phyloP scores from a whole-genome alignment of 176 grass and related monocot genomes.

The Cymbopogon citratus region DNA sequence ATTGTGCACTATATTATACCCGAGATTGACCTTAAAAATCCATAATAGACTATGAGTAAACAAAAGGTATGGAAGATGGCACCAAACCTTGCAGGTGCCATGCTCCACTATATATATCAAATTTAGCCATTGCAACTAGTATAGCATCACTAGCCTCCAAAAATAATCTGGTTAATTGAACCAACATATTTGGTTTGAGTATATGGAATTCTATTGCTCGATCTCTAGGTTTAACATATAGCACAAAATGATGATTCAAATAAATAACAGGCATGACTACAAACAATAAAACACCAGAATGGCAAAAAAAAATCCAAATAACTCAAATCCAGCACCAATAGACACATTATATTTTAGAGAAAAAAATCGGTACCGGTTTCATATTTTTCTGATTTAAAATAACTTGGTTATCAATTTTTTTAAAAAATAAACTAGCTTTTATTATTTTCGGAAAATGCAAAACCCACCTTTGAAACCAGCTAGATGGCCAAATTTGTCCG shows the following conservation, averaged over 20 bases:
- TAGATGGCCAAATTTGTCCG: not conserved
- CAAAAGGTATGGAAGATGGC: not conserved
- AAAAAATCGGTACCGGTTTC: not conserved
- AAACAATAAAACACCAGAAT: not conserved
- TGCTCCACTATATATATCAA: not conserved
- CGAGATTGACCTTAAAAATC: not conserved
- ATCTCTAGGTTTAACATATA: not conserved
- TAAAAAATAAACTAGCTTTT: not conserved
- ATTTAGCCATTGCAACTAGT: not conserved
- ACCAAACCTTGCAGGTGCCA: not conserved
- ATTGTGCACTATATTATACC: not conserved
- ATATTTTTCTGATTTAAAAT: not conserved
- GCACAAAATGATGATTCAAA: not conserved
- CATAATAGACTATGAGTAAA: not conserved
- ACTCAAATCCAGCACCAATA: not conserved
- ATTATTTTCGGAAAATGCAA: not conserved
- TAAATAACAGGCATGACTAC: not conserved
- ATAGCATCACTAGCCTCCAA: not conserved
- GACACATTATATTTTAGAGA: not conserved
- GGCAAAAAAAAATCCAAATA: not conserved
- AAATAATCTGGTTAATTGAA: not conserved
- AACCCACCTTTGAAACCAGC: not conserved
- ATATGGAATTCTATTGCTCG: not conserved
- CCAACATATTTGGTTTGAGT: not conserved
- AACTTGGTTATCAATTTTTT: too few species aligned